Evolutionary conservation across 2,329 filamentous ascomycete species (phyloP).

Genomic region (Pleurostoma richardsiae): DNA sequence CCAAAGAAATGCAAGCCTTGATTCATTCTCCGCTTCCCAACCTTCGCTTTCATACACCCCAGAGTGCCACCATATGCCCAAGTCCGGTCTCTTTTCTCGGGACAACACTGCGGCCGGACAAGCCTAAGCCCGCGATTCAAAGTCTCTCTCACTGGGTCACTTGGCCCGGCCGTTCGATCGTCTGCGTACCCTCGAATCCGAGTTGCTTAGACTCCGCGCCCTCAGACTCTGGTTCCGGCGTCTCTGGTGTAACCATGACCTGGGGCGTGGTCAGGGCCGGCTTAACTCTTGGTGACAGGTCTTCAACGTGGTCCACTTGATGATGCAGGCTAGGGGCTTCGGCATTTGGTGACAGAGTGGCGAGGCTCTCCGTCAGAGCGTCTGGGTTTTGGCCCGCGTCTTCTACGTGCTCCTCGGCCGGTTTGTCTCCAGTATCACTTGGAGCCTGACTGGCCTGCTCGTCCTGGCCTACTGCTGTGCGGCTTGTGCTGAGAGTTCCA

Average conservation of each 20-base stretch:
- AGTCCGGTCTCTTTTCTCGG: too few species aligned
- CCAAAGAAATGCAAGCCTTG: too few species aligned
- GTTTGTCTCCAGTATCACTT: conserved; percentile 16
- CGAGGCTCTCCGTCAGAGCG: conserved; percentile 10
- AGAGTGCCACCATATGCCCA: too few species aligned
- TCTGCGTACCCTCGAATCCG: conserved; percentile 26
- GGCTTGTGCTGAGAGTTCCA: conserved; percentile 16
- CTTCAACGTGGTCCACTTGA: conserved; percentile 18
- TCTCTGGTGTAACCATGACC: conserved; percentile 44
- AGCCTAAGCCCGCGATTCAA: too few species aligned
- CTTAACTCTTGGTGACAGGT: conserved; percentile 5
- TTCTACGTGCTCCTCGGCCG: conserved; percentile 32
- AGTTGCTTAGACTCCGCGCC: conserved; percentile 37
- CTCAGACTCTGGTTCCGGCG: conserved; percentile 30
- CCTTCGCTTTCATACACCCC: too few species aligned
- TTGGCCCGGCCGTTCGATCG: conserved; percentile 26
- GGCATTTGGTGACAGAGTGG: conserved; percentile 4
- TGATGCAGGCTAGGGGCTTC: conserved; percentile 6
- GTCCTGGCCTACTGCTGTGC: conserved; percentile 1
- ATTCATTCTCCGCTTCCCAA: too few species aligned
- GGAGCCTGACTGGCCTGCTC: conserved; percentile 1
- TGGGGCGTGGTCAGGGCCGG: conserved; percentile 27
- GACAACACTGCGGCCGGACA: too few species aligned
- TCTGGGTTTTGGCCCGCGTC: conserved; percentile 11
- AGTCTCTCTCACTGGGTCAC: conserved; percentile 21